phyloP scores from a whole-genome alignment of 2,329 filamentous ascomycete species.

The Cercospora brassicicola region DNA sequence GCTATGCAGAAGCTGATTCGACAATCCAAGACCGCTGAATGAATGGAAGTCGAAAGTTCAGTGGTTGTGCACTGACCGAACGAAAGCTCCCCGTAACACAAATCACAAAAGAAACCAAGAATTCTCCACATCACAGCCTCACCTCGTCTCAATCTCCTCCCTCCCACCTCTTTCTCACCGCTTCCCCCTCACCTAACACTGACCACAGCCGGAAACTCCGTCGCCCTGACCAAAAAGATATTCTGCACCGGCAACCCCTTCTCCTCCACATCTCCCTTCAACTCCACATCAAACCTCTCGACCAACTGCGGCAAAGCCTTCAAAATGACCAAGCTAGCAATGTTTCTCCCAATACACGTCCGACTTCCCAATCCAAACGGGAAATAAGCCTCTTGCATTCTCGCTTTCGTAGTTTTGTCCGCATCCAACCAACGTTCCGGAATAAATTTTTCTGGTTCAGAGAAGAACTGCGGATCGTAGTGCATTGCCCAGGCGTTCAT shows the following conservation, averaged over 20 bases:
- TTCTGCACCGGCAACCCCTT: constrained; percentile 13
- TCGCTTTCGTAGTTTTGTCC: not conserved
- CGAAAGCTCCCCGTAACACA: not conserved
- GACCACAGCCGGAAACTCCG: constrained; percentile 14
- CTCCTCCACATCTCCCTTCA: not conserved
- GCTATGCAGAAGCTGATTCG: not conserved
- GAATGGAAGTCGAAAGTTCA: too few species aligned
- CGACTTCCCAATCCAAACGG: constrained; percentile 16
- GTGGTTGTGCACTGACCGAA: not conserved
- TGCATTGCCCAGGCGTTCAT: constrained; percentile 48
- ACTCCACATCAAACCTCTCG: constrained; percentile 15
- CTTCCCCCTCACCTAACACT: not conserved
- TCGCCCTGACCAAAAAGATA: constrained; percentile 11
- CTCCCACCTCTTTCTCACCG: not conserved
- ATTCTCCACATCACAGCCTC: too few species aligned
- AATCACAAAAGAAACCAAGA: not conserved
- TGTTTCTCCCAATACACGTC: constrained; percentile 19
- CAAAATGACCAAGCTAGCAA: constrained; percentile 16
- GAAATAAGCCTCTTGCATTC: constrained; percentile 16
- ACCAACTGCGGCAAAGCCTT: constrained; percentile 13
- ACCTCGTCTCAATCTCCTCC: not conserved
- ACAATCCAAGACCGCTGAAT: too few species aligned
- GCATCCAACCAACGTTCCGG: constrained; percentile 49
- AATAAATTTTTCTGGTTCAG: constrained; percentile 40
- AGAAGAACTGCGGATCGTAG: constrained; percentile 41